These are phyloP conservation scores for Pleurotus citrinopileatus DNA, from an alignment of 768 basidiomycete species.

Conservation along the genomic window DNA sequence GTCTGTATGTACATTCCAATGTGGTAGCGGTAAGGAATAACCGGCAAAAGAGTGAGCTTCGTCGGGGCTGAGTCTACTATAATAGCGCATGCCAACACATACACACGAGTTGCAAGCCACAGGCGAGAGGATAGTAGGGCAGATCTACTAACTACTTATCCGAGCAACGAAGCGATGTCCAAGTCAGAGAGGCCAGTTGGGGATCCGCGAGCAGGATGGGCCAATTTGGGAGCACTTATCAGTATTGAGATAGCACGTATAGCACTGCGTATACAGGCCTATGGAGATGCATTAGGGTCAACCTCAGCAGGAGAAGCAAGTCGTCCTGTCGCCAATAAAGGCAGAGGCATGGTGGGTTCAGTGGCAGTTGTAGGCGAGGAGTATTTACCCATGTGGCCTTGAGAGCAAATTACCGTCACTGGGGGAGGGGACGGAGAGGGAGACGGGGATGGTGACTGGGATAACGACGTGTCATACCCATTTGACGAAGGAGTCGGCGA, in stretches of 20 bases:
- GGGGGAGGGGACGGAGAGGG: slow-evolving; percentile 32
- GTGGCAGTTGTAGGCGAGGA: neutral
- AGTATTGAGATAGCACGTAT: neutral
- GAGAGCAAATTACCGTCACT: slow-evolving; percentile 23
- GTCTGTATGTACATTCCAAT: neutral
- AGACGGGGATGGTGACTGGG: slow-evolving; percentile 43
- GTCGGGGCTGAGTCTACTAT: too few species aligned
- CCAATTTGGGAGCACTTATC: neutral
- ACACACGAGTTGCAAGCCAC: too few species aligned
- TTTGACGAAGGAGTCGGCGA: slow-evolving; percentile 60
- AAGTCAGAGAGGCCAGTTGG: neutral
- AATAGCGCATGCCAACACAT: too few species aligned
- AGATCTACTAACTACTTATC: neutral
- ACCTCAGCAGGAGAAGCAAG: neutral
- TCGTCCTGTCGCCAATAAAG: neutral
- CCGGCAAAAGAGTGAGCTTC: neutral
- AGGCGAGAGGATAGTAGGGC: neutral
- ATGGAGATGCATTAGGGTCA: neutral
- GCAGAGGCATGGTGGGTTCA: neutral
- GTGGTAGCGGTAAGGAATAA: neutral
- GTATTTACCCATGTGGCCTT: neutral
- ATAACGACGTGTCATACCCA: slow-evolving; percentile 51
- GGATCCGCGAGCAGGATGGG: too few species aligned
- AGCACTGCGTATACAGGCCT: neutral
- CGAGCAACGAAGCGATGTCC: neutral